Conservation (phyloP, 1,284 basidiomycete species). For the Ceratobasidium theobromae region DNA sequence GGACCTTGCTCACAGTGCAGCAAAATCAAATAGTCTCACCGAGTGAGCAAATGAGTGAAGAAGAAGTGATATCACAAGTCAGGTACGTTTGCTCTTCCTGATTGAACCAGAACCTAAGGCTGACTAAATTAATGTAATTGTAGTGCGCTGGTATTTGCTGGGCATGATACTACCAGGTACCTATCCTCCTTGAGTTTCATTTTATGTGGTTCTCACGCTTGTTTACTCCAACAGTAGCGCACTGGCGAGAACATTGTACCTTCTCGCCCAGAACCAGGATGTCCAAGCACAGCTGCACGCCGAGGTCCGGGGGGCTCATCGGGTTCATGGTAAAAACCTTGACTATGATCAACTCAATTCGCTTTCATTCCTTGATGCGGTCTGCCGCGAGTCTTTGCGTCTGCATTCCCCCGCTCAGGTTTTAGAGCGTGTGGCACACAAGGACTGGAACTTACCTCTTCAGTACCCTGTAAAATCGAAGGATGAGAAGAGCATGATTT, state of each 20-base stretch:
- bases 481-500: not conserved
- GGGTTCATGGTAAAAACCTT: not conserved
- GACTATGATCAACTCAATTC: constrained; percentile 2
- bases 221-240: not conserved
- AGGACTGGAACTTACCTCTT: not conserved
- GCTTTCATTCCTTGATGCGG: not conserved
- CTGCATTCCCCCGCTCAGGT: not conserved
- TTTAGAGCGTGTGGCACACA: not conserved
- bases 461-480: not conserved
- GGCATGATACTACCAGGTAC: not conserved
- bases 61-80: not conserved
- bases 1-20: not conserved
- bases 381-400: not conserved
- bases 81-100: not conserved
- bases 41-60: not conserved
- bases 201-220: not conserved
- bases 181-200: not conserved
- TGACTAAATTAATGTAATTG: not conserved
- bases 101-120: not conserved
- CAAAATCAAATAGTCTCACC: not conserved
- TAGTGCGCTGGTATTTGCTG: not conserved
- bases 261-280: not conserved
- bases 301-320: not conserved
- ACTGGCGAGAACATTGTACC: not conserved
- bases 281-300: not conserved